These are phyloP conservation scores for Heterococcus sp. DNA, from an alignment of 108 stramenopile genomes.

Conservation along the genomic window DNA sequence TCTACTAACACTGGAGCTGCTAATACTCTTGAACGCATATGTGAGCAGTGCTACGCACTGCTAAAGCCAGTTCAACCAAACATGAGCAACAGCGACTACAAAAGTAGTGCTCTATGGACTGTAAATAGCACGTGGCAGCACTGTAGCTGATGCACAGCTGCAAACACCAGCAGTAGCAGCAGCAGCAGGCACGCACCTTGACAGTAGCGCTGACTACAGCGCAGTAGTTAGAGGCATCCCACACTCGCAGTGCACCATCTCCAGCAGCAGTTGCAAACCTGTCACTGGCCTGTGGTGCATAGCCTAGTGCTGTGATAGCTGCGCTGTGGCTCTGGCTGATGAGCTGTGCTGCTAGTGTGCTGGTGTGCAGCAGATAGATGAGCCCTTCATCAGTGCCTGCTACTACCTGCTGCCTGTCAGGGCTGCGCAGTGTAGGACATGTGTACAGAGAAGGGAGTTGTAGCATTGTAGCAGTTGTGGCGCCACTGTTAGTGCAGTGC, in stretches of 20 bases:
- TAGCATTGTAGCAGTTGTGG: not conserved
- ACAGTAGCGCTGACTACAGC: constrained; percentile 37
- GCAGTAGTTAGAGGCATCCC: constrained; percentile 56
- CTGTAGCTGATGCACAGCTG: no score
- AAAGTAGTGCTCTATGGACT: no score
- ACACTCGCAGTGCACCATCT: constrained; percentile 56
- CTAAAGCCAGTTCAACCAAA: not conserved
- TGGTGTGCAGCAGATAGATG: constrained; percentile 42
- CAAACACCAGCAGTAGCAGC: no score
- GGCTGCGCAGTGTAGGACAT: not conserved
- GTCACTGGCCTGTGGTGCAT: constrained; percentile 45
- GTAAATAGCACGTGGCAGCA: no score
- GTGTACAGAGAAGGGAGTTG: not conserved
- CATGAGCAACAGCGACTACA: no score
- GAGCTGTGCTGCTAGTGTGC: constrained; percentile 25
- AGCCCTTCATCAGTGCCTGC: constrained; percentile 46
- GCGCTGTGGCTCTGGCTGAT: constrained; percentile 52
- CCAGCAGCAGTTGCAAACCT: constrained; percentile 59
- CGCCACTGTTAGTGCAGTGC: no score
- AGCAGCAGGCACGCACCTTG: constrained; percentile 19
- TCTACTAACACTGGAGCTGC: no score
- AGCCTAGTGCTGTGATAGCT: constrained; percentile 41
- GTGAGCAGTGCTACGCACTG: not conserved
- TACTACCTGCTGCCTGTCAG: constrained; percentile 6
- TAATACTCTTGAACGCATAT: no score